Evolutionary conservation across 2,329 filamentous ascomycete genomes (phyloP).

Genomic region (Zasmidium citrigriseum): DNA sequence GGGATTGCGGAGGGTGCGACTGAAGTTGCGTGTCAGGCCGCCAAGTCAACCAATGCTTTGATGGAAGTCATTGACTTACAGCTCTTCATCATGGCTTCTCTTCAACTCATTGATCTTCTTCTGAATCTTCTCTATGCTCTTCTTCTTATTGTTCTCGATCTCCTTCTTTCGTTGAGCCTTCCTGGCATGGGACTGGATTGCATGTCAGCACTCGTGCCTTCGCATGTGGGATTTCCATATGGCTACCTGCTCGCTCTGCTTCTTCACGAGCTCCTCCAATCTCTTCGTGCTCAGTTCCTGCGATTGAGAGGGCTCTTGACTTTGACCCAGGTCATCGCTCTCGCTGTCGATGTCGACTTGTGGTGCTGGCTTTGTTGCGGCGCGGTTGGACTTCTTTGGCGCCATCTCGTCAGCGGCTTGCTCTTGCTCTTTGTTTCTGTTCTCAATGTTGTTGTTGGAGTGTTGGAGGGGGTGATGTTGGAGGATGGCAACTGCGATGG

Average conservation of each 20-base stretch:
- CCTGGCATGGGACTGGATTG: conserved; percentile 5
- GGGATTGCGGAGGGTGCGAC: conserved; percentile 14
- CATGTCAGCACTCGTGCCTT: background rate
- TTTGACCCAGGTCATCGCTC: conserved; percentile 1
- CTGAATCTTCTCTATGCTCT: conserved; percentile 10
- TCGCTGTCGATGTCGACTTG: background rate
- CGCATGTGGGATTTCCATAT: background rate
- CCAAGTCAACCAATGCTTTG: background rate
- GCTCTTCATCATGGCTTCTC: conserved; percentile 5
- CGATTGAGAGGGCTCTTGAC: conserved; percentile 1
- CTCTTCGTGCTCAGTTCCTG: background rate
- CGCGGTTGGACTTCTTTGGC: background rate
- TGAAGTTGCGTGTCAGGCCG: conserved; percentile 2
- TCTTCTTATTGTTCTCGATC: conserved; percentile 13
- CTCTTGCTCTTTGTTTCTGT: background rate
- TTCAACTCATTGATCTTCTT: conserved; percentile 13
- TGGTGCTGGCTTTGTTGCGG: background rate
- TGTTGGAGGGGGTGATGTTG: background rate
- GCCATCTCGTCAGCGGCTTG: background rate
- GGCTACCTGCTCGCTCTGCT: conserved; percentile 3
- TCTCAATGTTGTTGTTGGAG: background rate
- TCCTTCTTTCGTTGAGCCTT: conserved; percentile 14
- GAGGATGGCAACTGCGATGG: background rate
- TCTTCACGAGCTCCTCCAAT: background rate
- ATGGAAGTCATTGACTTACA: conserved; percentile 8